Evolutionary conservation across 1,139 yeast species (phyloP).

Genomic region (Debaryomyces nepalensis): DNA sequence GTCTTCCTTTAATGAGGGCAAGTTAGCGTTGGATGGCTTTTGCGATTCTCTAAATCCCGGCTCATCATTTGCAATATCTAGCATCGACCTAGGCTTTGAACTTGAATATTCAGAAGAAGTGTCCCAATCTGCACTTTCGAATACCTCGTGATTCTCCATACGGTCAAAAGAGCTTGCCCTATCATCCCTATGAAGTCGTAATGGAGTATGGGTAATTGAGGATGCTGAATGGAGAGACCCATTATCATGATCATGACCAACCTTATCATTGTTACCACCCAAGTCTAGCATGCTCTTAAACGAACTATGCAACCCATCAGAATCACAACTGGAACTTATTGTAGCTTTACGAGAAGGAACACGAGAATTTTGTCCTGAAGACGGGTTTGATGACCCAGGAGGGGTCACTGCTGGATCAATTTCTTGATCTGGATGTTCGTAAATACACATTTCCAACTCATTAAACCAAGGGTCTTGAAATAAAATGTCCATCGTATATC

Average conservation of each 20-base stretch:
- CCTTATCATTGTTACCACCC: conserved; percentile 16
- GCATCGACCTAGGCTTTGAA: conserved; percentile 9
- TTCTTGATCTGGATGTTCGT: conserved; percentile 55
- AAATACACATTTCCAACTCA: conserved; percentile 61
- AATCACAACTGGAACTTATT: conserved; percentile 19
- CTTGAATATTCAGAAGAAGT: conserved; percentile 6
- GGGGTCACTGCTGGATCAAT: conserved; percentile 45
- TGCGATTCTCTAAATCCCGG: conserved; percentile 3
- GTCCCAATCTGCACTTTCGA: neutral
- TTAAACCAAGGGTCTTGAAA: conserved; percentile 70
- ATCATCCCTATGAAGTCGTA: conserved; percentile 17
- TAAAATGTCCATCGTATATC: conserved; percentile 59
- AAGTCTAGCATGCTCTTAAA: conserved; percentile 49
- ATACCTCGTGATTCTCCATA: neutral
- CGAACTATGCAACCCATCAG: conserved; percentile 33
- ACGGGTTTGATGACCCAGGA: conserved; percentile 24
- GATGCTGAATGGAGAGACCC: conserved; percentile 33
- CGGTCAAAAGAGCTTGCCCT: conserved; percentile 4
- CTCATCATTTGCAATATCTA: conserved; percentile 3
- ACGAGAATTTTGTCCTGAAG: conserved; percentile 34
- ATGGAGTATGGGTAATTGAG: conserved; percentile 28
- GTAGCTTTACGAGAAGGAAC: conserved; percentile 44
- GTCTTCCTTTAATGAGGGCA: conserved; percentile 32
- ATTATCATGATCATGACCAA: conserved; percentile 21
- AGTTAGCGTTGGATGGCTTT: conserved; percentile 10